Base-by-base conservation (phyloP, 306 rosid genomes). In the Ziziphus jujuba region DNA sequence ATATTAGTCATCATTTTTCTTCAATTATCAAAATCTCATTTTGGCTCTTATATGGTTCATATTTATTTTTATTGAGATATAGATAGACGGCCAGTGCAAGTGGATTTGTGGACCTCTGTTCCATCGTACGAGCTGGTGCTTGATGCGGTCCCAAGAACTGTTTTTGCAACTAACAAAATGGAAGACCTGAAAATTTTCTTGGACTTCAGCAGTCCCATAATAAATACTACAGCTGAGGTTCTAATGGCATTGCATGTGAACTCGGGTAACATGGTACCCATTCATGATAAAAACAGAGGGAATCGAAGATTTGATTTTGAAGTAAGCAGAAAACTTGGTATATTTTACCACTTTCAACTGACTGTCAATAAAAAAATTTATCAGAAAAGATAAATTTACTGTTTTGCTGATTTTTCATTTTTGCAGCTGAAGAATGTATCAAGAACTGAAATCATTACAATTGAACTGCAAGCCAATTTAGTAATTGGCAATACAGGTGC, bases 71-170 rank as follows among this genome's bases (percentile, higher is more conserved):
- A 19, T 59, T 74, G 54, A 43, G 61, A 35, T 70, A 66, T 71
- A 87, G 95, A 87, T 79, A 82, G 90, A 81, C 79, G 95, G 50
- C 85, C 87, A 20, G 85, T 85, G 56, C 65, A 49, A 31, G 88
- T 72, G 47, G 95, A 87, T 64, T 75, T 87, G 36, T 87, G 95
- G 95, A 78, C 95, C 28, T 70, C 88, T 15, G 85, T 85, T 76
- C 83, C 90, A 58, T 81, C 90, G 16, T 76, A 80, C 17, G 95
- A 78, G 77, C 52, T 87, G 79, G 69, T 73, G 72, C 76, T 85
- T 24, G 66, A 78, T 45, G 87, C 83, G 56, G 68, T 76, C 65
- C 88, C 85, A 66, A 80, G 90, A 74, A 87, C 95, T 31, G 84
- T 87, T n/a, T 23, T 78, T 66, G 87, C 90, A 66, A 85, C 90